Conservation (phyloP, 2,329 filamentous ascomycete genomes). For the Fusarium sp. region DNA sequence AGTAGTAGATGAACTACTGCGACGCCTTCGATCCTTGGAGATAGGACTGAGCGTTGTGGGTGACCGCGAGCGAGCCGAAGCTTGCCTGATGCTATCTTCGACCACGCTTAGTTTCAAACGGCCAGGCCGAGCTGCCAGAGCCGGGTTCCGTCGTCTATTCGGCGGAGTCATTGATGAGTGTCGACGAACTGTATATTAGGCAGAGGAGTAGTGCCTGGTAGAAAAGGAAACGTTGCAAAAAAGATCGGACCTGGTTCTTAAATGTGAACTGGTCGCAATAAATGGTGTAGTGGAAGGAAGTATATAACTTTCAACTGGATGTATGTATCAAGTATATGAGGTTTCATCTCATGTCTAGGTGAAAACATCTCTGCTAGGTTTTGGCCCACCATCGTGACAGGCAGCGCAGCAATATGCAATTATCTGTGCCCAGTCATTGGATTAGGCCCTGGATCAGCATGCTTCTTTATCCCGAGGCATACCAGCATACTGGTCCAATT, state of each 20-base stretch:
- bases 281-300: not conserved
- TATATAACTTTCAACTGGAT: not conserved
- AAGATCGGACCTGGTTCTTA: not conserved
- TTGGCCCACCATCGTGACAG: slow-evolving; percentile 7
- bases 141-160: slow-evolving; percentile 21
- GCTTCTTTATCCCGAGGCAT: slow-evolving; percentile 21
- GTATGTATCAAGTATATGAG: not conserved
- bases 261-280: not conserved
- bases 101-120: slow-evolving; percentile 10
- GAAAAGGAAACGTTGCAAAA: not conserved
- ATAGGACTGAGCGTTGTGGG: slow-evolving; percentile 27
- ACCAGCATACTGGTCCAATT: slow-evolving; percentile 17
- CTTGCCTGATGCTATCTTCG: slow-evolving; percentile 19
- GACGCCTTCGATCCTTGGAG: slow-evolving; percentile 9
- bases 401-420: slow-evolving; percentile 24
- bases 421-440: slow-evolving; percentile 17
- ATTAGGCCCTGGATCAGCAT: not conserved
- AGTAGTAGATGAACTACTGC: slow-evolving; percentile 8
- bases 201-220: slow-evolving; percentile 2
- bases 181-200: slow-evolving; percentile 13
- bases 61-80: slow-evolving; percentile 22
- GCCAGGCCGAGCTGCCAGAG: slow-evolving; percentile 5
- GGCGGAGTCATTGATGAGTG: slow-evolving; percentile 4
- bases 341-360: not conserved
- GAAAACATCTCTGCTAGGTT: slow-evolving; percentile 8